Conservation (phyloP, 176 grass and related monocot species). For the Dactylis glomerata region DNA sequence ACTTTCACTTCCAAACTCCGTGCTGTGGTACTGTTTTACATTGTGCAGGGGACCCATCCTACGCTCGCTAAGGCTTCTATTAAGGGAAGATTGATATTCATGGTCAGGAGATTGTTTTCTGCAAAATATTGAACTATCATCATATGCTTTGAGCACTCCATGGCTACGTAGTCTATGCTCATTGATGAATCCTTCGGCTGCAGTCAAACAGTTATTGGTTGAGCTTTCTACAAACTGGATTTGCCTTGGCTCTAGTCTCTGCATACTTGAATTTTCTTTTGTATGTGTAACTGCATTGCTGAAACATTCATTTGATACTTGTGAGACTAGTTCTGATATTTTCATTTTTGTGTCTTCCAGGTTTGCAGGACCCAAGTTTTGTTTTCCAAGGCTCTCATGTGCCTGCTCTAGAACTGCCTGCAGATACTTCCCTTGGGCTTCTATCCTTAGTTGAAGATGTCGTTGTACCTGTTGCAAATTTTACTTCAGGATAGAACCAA, state of each 20-base stretch:
- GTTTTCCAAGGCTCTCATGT: slow-evolving; percentile 85
- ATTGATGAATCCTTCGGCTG: slow-evolving; percentile 58
- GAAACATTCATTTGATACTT: slow-evolving; percentile 77
- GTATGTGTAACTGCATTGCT: slow-evolving; percentile 39
- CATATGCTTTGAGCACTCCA: slow-evolving; percentile 45
- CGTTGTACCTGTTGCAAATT: slow-evolving; percentile 71
- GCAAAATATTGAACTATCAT: slow-evolving; percentile 42
- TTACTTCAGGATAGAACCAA: slow-evolving; percentile 28
- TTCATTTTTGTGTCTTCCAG: slow-evolving; percentile 78
- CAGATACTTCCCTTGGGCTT: slow-evolving; percentile 91
- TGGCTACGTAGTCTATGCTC: slow-evolving; percentile 46
- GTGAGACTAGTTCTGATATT: slow-evolving; percentile 65
- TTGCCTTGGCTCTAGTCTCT: slow-evolving; percentile 45
- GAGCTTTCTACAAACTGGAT: slow-evolving; percentile 66
- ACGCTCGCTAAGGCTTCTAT: slow-evolving; percentile 42
- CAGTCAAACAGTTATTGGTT: slow-evolving; percentile 53
- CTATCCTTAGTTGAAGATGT: slow-evolving; percentile 84
- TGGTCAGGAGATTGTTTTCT: slow-evolving; percentile 31
- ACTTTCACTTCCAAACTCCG: slow-evolving; percentile 37
- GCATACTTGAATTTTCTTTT: slow-evolving; percentile 47
- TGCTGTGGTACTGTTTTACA: slow-evolving; percentile 27
- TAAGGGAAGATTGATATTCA: slow-evolving; percentile 37
- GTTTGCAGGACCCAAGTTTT: slow-evolving; percentile 55
- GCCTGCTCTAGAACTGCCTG: slow-evolving; percentile 95
- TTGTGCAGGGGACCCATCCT: slow-evolving; percentile 31